phyloP scores from a whole-genome alignment of 2,329 filamentous ascomycete species.

The Cadophora luteo-olivacea region DNA sequence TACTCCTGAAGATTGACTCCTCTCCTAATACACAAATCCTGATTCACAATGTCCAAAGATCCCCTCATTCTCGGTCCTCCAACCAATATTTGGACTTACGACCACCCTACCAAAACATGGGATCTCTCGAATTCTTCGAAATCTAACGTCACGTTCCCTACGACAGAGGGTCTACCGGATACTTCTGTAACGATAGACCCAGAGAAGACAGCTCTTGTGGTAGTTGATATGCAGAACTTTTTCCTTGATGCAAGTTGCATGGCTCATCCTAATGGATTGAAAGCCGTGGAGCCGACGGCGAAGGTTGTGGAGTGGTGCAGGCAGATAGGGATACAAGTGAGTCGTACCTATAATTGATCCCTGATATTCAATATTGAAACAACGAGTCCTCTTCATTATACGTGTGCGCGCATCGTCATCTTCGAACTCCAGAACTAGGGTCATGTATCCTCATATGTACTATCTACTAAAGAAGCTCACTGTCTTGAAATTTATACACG shows the following conservation, averaged over 20 bases:
- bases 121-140: constrained; percentile 30
- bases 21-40: background rate
- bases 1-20: background rate
- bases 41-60: constrained; percentile 13
- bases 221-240: constrained; percentile 62
- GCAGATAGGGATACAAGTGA: constrained; percentile 54
- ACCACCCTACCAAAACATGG: constrained; percentile 30
- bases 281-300: constrained; percentile 49
- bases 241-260: constrained; percentile 53
- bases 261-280: constrained; percentile 50
- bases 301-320: constrained; percentile 54
- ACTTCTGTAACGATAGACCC: constrained; percentile 50
- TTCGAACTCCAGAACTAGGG: too few species aligned
- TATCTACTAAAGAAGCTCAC: too few species aligned
- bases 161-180: constrained; percentile 41
- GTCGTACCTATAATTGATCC: background rate
- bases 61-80: constrained; percentile 32
- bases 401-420: too few species aligned
- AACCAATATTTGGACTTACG: constrained; percentile 33
- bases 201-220: constrained; percentile 52
- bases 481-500: too few species aligned
- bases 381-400: too few species aligned
- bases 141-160: constrained; percentile 36
- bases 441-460: too few species aligned
- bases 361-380: too few species aligned